phyloP scores from a whole-genome alignment of 1,284 basidiomycete species.

The Trametes hirsuta region DNA sequence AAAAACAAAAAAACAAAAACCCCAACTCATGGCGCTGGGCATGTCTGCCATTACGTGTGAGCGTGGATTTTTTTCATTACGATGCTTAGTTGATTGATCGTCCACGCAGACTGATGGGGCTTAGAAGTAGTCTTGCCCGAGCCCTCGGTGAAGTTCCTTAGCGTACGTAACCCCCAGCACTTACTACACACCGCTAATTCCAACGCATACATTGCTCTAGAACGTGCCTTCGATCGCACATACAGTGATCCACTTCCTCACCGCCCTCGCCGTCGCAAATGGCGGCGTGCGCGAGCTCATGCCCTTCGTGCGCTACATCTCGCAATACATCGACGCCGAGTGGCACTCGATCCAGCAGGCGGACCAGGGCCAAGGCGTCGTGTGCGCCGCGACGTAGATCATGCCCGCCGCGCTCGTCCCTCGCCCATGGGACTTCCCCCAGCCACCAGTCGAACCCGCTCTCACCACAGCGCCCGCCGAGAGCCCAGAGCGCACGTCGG shows the following conservation, averaged over 20 bases:
- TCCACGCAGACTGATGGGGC: slow-evolving; percentile 77
- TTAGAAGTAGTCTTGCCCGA: slow-evolving; percentile 73
- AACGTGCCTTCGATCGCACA: slow-evolving; percentile 62
- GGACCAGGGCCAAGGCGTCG: slow-evolving; percentile 73
- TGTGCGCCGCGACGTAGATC: slow-evolving; percentile 85
- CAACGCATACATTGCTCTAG: slow-evolving; percentile 34
- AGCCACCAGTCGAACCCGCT: slow-evolving; percentile 36
- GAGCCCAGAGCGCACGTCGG: slow-evolving; percentile 75
- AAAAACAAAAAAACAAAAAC: no score
- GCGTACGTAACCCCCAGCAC: slow-evolving; percentile 42
- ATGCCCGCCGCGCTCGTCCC: slow-evolving; percentile 79
- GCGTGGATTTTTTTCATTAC: no score
- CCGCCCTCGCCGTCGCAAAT: slow-evolving; percentile 67
- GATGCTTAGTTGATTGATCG: neutral
- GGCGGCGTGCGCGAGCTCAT: slow-evolving; percentile 76
- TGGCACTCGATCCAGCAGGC: slow-evolving; percentile 64
- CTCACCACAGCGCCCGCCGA: neutral
- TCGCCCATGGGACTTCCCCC: slow-evolving; percentile 75
- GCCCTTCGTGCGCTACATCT: slow-evolving; percentile 78
- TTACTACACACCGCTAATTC: neutral
- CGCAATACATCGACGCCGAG: slow-evolving; percentile 75
- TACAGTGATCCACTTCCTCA: slow-evolving; percentile 69
- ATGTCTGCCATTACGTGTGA: slow-evolving; percentile 81
- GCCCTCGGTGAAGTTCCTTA: slow-evolving; percentile 62
- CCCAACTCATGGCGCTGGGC: no score